Evolutionary conservation across 768 basidiomycete genomes (phyloP), one percentile per base, ranked within the genome.

Genomic region (Cantharellus anzutake): DNA sequence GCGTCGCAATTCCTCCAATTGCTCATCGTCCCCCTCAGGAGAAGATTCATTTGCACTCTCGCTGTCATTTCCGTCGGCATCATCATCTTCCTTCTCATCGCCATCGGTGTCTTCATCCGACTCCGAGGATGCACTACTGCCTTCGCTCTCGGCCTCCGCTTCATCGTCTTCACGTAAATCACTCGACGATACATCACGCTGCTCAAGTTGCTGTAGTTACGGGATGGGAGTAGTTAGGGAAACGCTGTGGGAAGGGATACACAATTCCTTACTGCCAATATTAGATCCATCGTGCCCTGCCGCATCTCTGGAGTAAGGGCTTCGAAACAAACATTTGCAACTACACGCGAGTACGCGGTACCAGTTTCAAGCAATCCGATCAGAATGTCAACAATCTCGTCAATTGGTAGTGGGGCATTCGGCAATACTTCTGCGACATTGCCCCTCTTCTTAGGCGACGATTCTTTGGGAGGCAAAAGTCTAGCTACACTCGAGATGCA

Each of bases 301-400:
- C 80, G 76, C 41, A 84, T 80, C 3, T 76, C 74, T 16, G 78
- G 74, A 34, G 86, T 81, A 35, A 94, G 71, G 56, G 85, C 73
- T 11, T 80, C 77, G 67, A 97, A 93, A 3, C 81, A 82, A 64
- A 86, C 80, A 57, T 84, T 91, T 3, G 84, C 86, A 35, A 90
- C 73, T 2, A 81, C 79, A 40, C 90, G 82, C 71, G 86, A 76
- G 68, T 85, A 93, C 44, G 82, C 79, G 3, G 83, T 85, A 2
- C 83, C 82, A 60, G 84, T 79, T 68, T 97, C 91, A 42, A 99
- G 71, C 67, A 87, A 84, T 3, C 89, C 89, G 55, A 99, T 87
- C 56, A 97, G 80, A n/a, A 78, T 77, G 67, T 97, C 92, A 41
- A 93, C 81, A 44, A 97, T 75, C 51, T 91, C 71, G 62, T 96